These are phyloP conservation scores for Trichomonascaceae sp. DNA, from an alignment of 1,139 yeast genomes.

Conservation along the genomic window DNA sequence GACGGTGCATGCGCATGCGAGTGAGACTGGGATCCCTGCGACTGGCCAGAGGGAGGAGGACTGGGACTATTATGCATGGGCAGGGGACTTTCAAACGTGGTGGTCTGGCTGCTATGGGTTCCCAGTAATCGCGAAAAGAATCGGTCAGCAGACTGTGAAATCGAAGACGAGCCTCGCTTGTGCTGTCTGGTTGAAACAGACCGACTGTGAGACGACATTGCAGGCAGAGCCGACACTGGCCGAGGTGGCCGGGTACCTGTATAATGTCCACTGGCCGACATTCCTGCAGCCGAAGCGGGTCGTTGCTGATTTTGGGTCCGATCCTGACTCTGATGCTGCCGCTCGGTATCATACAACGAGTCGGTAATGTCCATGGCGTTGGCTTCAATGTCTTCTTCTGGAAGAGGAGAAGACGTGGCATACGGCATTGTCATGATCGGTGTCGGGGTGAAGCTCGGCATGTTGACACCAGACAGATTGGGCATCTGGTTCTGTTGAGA, in stretches of 20 bases:
- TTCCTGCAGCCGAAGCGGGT: not conserved
- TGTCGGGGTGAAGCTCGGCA: too few relatives aligned
- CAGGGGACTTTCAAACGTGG: too few relatives aligned
- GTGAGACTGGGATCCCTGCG: too few relatives aligned
- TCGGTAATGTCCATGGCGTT: not conserved
- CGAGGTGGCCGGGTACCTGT: not conserved
- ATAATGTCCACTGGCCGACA: too few relatives aligned
- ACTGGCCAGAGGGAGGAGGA: too few relatives aligned
- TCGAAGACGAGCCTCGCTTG: slow-evolving; percentile 17
- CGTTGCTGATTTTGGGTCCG: not conserved
- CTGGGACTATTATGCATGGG: slow-evolving; percentile 3
- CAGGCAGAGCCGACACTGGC: not conserved
- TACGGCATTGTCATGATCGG: not conserved
- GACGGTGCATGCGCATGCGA: too few relatives aligned
- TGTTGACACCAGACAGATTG: not conserved
- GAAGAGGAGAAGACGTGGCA: not conserved
- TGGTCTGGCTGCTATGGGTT: too few relatives aligned
- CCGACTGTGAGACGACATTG: not conserved
- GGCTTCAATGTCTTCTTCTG: not conserved
- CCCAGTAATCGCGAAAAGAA: slow-evolving; percentile 18
- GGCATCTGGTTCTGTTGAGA: not conserved
- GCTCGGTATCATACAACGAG: not conserved
- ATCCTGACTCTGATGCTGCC: not conserved
- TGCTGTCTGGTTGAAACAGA: slow-evolving; percentile 8
- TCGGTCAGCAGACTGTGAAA: slow-evolving; percentile 20